Evolutionary conservation across 1,139 yeast genomes (phyloP).

Genomic region (Suhomyces terraborum): DNA sequence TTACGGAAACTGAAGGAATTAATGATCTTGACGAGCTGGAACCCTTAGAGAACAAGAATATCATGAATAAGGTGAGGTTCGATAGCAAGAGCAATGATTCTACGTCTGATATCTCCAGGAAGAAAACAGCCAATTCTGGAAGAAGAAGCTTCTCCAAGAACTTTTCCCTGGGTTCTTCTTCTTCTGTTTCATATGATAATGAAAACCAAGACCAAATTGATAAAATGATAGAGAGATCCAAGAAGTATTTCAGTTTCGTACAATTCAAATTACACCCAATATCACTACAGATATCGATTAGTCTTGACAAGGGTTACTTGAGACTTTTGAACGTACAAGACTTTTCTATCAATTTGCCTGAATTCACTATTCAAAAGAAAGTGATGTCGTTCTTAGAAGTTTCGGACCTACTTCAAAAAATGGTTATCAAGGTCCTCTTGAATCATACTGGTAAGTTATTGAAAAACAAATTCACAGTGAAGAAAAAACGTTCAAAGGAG

Average conservation of each 20-base stretch:
- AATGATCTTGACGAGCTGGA: slow-evolving; percentile 6
- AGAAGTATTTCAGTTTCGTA: slow-evolving; percentile 57
- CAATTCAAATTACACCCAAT: slow-evolving; percentile 50
- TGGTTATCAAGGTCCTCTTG: slow-evolving; percentile 52
- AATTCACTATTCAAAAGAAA: slow-evolving; percentile 47
- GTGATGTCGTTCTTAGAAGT: slow-evolving; percentile 59
- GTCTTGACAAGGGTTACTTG: slow-evolving; percentile 55
- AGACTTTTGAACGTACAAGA: slow-evolving; percentile 63
- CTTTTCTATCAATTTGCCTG: slow-evolving; percentile 57
- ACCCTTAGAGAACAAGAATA: slow-evolving; percentile 4
- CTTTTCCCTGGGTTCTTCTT: slow-evolving; percentile 11
- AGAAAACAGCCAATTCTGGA: background rate
- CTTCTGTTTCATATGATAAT: slow-evolving; percentile 15
- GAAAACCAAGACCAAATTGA: slow-evolving; percentile 46
- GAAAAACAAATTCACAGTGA: slow-evolving; percentile 51
- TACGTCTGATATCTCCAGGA: slow-evolving; percentile 2
- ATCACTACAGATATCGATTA: slow-evolving; percentile 56
- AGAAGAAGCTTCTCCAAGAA: slow-evolving; percentile 7
- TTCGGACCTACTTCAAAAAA: slow-evolving; percentile 51
- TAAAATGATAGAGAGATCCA: slow-evolving; percentile 61
- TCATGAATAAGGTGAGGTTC: slow-evolving; percentile 6
- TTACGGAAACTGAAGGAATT: slow-evolving; percentile 13
- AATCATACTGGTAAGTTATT: slow-evolving; percentile 61
- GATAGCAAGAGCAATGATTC: slow-evolving; percentile 6
- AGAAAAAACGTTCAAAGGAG: slow-evolving; percentile 20